phyloP scores from a whole-genome alignment of 2,329 filamentous ascomycete species.

The Raffaelea arxii region DNA sequence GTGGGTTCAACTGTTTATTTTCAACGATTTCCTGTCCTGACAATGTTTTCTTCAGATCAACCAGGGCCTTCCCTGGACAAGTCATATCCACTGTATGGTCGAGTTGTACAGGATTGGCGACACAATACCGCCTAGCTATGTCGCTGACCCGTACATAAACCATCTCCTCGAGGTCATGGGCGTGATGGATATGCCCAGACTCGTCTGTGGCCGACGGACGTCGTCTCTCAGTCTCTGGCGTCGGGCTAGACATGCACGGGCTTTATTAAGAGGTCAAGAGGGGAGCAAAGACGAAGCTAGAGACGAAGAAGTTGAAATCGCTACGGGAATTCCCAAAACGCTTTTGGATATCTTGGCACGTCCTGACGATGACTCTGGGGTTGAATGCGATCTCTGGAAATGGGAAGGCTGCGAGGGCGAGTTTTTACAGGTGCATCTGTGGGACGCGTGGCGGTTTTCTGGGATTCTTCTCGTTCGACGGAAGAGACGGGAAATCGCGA shows the following conservation, averaged over 20 bases:
- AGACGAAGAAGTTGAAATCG: not conserved
- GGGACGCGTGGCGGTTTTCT: not conserved
- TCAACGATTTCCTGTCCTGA: not conserved
- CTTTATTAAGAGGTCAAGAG: not conserved
- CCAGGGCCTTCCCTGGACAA: not conserved
- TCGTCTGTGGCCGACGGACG: not conserved
- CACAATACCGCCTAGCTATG: not conserved
- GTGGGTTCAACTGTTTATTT: not conserved
- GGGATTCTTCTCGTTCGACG: not conserved
- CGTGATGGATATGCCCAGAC: not conserved
- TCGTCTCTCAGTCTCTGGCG: not conserved
- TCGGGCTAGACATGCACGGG: not conserved
- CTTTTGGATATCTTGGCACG: not conserved
- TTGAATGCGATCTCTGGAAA: not conserved
- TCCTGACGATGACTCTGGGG: not conserved
- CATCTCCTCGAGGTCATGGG: conserved; percentile 1
- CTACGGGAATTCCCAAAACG: not conserved
- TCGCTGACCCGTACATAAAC: not conserved
- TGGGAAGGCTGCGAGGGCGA: not conserved
- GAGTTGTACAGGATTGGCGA: not conserved
- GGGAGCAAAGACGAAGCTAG: not conserved
- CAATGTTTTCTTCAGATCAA: not conserved
- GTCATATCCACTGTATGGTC: not conserved
- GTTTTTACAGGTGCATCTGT: not conserved
- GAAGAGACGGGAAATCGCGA: not conserved